phyloP scores from a whole-genome alignment of 1,284 basidiomycete species.

The Sphagnurus paluster region DNA sequence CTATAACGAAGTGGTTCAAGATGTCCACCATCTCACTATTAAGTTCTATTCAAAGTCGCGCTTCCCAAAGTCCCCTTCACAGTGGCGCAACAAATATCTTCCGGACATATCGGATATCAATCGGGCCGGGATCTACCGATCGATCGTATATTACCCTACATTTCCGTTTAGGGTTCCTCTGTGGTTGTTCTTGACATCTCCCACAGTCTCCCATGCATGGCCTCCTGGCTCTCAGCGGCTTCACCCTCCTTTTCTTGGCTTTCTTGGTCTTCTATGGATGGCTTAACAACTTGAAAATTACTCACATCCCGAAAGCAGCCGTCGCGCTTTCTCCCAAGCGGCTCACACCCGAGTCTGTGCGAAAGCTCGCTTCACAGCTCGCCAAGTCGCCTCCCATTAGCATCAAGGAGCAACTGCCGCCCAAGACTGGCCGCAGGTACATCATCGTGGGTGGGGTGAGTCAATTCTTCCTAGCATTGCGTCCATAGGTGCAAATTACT shows the following conservation, averaged over 20 bases:
- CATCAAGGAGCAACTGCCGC: slow-evolving; percentile 33
- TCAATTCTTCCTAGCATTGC: slow-evolving; percentile 3
- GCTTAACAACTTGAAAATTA: slow-evolving; percentile 52
- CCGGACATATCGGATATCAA: too few relatives aligned
- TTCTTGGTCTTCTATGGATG: slow-evolving; percentile 39
- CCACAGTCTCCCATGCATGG: too few relatives aligned
- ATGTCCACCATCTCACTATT: too few relatives aligned
- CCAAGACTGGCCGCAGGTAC: slow-evolving; percentile 36
- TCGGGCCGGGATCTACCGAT: too few relatives aligned
- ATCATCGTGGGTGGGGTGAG: slow-evolving; percentile 44
- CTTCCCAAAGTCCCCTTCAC: too few relatives aligned
- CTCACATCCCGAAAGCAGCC: slow-evolving; percentile 42
- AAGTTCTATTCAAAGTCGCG: too few relatives aligned
- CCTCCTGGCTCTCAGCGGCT: too few relatives aligned
- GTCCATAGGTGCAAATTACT: neutral
- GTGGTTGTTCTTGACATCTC: too few relatives aligned
- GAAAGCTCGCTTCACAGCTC: slow-evolving; percentile 35
- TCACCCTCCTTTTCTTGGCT: slow-evolving; percentile 21
- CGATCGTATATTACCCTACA: too few relatives aligned
- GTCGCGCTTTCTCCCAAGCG: slow-evolving; percentile 47
- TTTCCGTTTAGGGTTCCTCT: too few relatives aligned
- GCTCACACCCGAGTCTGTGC: slow-evolving; percentile 39
- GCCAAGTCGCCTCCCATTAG: slow-evolving; percentile 31
- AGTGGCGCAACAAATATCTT: too few relatives aligned
- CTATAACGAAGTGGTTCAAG: too few relatives aligned